A percentile compares a stretch with the other conserved stretches of the same genome.
phyloP scores from a whole-genome alignment of 768 basidiomycete species.

The Lentinus tigrinus region DNA sequence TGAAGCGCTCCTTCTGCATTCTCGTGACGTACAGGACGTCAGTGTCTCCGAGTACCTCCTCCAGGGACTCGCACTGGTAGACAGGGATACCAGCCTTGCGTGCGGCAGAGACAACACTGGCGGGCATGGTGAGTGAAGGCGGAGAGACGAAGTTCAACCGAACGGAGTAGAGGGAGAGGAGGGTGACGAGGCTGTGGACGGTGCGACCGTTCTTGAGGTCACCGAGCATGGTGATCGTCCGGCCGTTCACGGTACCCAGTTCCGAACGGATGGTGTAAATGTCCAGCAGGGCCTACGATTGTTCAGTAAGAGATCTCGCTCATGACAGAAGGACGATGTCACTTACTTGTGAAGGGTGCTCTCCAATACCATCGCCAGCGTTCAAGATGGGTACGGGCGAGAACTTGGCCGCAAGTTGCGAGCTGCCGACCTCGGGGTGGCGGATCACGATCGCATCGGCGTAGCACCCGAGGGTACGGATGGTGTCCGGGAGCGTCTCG shows the following conservation, averaged over 20 bases:
- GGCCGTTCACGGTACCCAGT: slow-evolving; percentile 95
- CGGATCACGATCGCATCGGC: slow-evolving; percentile 92
- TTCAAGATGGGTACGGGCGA: slow-evolving; percentile 96
- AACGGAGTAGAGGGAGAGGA: slow-evolving; percentile 89
- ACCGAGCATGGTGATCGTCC: slow-evolving; percentile 88
- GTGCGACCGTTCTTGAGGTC: slow-evolving; percentile 98
- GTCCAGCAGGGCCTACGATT: slow-evolving; percentile 70
- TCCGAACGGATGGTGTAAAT: slow-evolving; percentile 97
- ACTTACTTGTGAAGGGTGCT: slow-evolving; percentile 91
- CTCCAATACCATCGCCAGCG: slow-evolving; percentile 95
- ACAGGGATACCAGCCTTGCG: slow-evolving; percentile 81
- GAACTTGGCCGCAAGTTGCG: slow-evolving; percentile 94
- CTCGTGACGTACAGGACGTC: slow-evolving; percentile 97
- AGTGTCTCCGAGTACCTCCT: slow-evolving; percentile 87
- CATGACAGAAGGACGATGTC: no score
- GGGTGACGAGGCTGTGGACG: slow-evolving; percentile 91
- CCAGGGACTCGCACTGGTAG: slow-evolving; percentile 80
- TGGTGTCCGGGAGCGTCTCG: slow-evolving; percentile 88
- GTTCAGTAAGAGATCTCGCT: not conserved
- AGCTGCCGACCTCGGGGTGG: slow-evolving; percentile 91
- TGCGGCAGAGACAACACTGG: slow-evolving; percentile 77
- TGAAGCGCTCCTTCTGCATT: slow-evolving; percentile 93
- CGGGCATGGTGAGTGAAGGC: slow-evolving; percentile 83
- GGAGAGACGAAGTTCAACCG: slow-evolving; percentile 96
- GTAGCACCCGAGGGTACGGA: slow-evolving; percentile 93